phyloP scores from a whole-genome alignment of 306 rosid species.

The Quercus agrifolia region DNA sequence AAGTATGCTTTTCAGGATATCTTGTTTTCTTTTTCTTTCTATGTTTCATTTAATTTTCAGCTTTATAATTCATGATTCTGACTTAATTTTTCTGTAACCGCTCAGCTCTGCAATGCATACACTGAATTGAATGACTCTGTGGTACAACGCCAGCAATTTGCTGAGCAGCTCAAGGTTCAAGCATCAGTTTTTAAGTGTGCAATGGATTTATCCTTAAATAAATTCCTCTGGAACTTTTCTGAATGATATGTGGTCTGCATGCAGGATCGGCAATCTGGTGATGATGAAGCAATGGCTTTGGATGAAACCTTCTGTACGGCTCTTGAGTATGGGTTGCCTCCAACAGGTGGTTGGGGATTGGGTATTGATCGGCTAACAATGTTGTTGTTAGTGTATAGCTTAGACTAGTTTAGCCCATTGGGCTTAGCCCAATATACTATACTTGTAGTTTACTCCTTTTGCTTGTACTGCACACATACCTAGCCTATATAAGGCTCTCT shows the following conservation, averaged over 20 bases:
- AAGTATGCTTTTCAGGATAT: constrained; percentile 43
- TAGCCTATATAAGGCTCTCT: no score
- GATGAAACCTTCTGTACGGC: constrained; percentile 88
- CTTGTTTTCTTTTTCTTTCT: not conserved
- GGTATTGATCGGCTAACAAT: constrained; percentile 86
- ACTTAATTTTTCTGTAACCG: constrained; percentile 14
- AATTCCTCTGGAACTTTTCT: not conserved
- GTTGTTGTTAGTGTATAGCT: no score
- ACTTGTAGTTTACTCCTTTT: no score
- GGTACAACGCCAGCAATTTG: constrained; percentile 84
- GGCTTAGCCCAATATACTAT: no score
- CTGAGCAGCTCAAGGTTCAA: constrained; percentile 86
- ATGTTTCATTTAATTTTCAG: not conserved
- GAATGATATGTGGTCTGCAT: constrained; percentile 11
- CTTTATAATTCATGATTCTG: constrained; percentile 5
- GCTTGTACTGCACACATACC: no score
- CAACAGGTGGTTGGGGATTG: constrained; percentile 97
- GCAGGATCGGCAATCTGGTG: constrained; percentile 91
- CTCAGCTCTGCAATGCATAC: constrained; percentile 82
- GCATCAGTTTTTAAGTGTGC: not conserved
- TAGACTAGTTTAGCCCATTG: no score
- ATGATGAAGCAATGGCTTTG: constrained; percentile 91
- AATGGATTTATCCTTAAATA: not conserved
- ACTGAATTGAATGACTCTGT: constrained; percentile 95
- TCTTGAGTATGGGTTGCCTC: constrained; percentile 94